Percentiles rank a stretch among this genome's conserved stretches.
Evolutionary conservation across 2,329 filamentous ascomycete species (phyloP).

Genomic region (Phaeosphaeria sp.): DNA sequence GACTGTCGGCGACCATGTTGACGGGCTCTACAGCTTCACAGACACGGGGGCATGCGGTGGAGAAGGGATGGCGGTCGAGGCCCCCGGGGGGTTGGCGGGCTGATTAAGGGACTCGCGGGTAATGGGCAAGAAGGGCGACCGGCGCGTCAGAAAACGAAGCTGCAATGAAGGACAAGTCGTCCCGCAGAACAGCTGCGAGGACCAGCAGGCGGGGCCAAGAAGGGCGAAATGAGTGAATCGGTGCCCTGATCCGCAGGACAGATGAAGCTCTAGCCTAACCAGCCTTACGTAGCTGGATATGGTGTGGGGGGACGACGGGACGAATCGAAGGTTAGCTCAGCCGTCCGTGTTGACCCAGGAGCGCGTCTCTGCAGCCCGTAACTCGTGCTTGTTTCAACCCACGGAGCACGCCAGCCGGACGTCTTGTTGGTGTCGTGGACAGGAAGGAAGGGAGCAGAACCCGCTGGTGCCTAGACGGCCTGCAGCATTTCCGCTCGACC

Average conservation of each 20-base stretch:
- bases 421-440: not conserved
- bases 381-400: not conserved
- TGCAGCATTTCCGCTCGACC: not conserved
- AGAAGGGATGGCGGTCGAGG: constrained; percentile 4
- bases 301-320: constrained; percentile 21
- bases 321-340: constrained; percentile 11
- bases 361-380: not conserved
- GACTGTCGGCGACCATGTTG: constrained; percentile 82
- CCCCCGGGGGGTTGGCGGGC: constrained; percentile 17
- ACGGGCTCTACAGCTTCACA: not conserved
- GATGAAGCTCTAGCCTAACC: constrained; percentile 29
- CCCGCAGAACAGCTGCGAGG: constrained; percentile 28
- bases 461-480: not conserved
- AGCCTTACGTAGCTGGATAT: constrained; percentile 17
- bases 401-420: not conserved
- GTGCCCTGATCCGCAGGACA: constrained; percentile 21
- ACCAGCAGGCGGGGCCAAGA: constrained; percentile 15
- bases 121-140: constrained; percentile 24
- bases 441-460: not conserved
- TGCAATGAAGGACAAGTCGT: constrained; percentile 24
- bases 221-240: constrained; percentile 22
- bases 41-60: not conserved
- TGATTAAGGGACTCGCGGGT: constrained; percentile 27
- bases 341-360: not conserved
- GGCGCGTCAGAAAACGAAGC: constrained; percentile 29